phyloP scores from a whole-genome alignment of 257 asterid species.

The Nicotiana paniculata region DNA sequence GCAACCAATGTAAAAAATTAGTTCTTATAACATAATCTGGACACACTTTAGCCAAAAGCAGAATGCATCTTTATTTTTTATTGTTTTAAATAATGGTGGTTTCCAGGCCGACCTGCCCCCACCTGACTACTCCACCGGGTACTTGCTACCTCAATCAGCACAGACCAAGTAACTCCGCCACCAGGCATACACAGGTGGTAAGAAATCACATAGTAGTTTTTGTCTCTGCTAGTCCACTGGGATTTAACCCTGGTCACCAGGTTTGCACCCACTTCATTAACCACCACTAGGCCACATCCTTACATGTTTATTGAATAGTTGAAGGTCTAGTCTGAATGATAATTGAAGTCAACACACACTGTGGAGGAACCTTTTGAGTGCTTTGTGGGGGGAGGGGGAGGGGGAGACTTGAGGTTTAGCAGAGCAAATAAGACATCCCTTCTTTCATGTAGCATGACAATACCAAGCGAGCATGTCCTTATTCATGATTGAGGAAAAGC shows the following conservation, averaged over 20 bases:
- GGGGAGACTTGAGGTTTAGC: background rate
- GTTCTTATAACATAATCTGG: background rate
- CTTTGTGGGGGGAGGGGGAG: background rate
- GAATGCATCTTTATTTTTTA: background rate
- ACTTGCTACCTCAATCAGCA: background rate
- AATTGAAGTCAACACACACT: background rate
- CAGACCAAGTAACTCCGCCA: background rate
- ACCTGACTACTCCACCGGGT: background rate
- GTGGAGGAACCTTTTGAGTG: background rate
- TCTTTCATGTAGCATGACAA: background rate
- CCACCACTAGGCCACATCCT: background rate
- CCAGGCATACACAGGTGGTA: background rate
- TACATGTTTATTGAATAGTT: conserved; percentile 1
- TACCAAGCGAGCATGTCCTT: background rate
- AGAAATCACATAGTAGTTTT: background rate
- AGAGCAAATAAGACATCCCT: background rate
- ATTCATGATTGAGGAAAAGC: background rate
- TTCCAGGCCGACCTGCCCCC: background rate
- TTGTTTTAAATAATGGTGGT: background rate
- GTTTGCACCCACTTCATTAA: background rate
- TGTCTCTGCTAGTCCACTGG: background rate
- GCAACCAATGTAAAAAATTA: background rate
- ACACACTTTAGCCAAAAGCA: background rate
- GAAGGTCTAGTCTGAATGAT: conserved; percentile 1
- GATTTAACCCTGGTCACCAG: background rate